Evolutionary conservation across 495 filamentous ascomycete species (phyloP).

Genomic region (Penicillium paxilli): DNA sequence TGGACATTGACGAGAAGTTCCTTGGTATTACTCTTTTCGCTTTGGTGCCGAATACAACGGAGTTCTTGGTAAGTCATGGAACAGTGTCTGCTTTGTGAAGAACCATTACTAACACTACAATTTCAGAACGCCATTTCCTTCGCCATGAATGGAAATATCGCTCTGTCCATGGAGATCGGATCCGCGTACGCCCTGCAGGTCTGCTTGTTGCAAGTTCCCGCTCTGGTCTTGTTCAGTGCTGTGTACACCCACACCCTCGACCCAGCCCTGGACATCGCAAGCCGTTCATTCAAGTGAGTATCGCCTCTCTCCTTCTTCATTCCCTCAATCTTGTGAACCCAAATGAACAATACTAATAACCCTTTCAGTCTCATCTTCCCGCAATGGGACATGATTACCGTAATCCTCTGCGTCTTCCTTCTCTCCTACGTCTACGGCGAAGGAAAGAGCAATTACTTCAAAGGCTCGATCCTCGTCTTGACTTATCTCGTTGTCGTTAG

Average conservation of each 20-base stretch:
- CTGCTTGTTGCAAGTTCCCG: constrained; percentile 93
- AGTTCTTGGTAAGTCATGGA: constrained; percentile 77
- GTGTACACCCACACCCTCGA: constrained; percentile 52
- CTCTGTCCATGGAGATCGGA: constrained; percentile 97
- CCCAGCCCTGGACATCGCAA: constrained; percentile 57
- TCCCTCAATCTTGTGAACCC: not conserved
- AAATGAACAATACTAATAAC: constrained; percentile 10
- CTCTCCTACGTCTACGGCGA: constrained; percentile 98
- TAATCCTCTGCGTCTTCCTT: constrained; percentile 96
- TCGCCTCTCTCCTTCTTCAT: too few relatives aligned
- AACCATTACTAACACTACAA: not conserved
- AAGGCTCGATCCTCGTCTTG: constrained; percentile 89
- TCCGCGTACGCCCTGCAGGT: constrained; percentile 97
- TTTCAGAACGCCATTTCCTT: constrained; percentile 94
- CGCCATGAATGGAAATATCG: constrained; percentile 99
- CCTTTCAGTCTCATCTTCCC: constrained; percentile 82
- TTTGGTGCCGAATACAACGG: constrained; percentile 95
- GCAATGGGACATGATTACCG: constrained; percentile 98
- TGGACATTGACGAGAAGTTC: constrained; percentile 96
- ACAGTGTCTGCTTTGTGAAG: not conserved
- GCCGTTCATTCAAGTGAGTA: constrained; percentile 76
- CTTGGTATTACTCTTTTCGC: constrained; percentile 96
- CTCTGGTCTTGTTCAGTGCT: constrained; percentile 88
- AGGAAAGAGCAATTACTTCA: constrained; percentile 75
- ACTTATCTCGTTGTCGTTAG: constrained; percentile 91